Evolutionary conservation across 495 filamentous ascomycete genomes (phyloP), one percentile per base, ranked within the genome.

Genomic region (Penicillium soppii): DNA sequence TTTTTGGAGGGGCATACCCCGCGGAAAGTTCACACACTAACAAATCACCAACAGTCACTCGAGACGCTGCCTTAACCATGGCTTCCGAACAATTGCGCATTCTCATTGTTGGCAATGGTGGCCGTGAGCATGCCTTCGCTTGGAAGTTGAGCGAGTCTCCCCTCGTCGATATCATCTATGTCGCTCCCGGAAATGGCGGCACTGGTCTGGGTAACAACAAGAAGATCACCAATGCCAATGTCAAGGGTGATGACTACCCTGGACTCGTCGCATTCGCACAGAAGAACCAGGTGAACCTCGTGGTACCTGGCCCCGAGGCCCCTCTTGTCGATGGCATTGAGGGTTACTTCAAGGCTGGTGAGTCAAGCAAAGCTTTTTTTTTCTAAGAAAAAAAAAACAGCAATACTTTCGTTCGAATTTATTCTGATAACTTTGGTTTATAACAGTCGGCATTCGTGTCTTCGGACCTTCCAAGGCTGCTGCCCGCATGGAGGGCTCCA

Each of bases 291-390:
- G 73, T 97, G 66, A 95, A 95, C 65, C 78, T 97, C 20, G 87
- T 95, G 0, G 82, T 98, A 13, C 90, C 91, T 4, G 94, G 94
- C 3, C 94, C 94, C 9, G 94, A 98, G 70, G 90, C 86, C 5
- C 92, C 94, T 8, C 78, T 98, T n/a, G 94, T 97, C 10, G 91
- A 86, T 55, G 94, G 94, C 21, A 87, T 97, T 40, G 85, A 88
- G 53, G 85, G 82, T 54, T 88, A 86, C 72, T 97, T 98, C 76
- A 76, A 84, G 63, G 79, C 76, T 43, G 78, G 78, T 77, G 54
- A 58, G 61, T 56, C 40, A 38, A 23, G 21, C 10, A 12, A 17
- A 13, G 20, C 8, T 26, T 12, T 25, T 38, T 48, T 16, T 19
- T n/a, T n/a, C n/a, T n/a, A n/a, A n/a, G n/a, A n/a, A n/a, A n/a